Conservation (phyloP, 176 grass and related monocot genomes). For the Rhynchospora pubera region DNA sequence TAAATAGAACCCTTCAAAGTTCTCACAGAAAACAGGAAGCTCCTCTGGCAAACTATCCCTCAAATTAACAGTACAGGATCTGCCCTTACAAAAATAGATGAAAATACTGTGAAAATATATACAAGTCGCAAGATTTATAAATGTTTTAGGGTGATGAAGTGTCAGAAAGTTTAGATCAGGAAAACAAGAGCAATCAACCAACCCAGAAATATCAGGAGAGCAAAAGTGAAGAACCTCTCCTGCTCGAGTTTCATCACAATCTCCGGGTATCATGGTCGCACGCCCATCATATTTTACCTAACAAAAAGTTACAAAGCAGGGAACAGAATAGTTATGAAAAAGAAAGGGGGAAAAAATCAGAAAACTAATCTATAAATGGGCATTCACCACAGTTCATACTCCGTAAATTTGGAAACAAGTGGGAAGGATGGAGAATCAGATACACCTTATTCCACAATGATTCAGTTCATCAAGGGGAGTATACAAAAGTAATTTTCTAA, state of each 20-base stretch:
- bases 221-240: slow-evolving; percentile 41
- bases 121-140: neutral
- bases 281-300: slow-evolving; percentile 78
- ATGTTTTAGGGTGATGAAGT: neutral
- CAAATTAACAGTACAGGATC: slow-evolving; percentile 23
- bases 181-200: slow-evolving; percentile 21
- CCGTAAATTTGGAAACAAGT: neutral
- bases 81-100: slow-evolving; percentile 28
- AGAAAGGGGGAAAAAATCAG: neutral
- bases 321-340: neutral
- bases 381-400: neutral
- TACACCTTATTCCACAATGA: neutral
- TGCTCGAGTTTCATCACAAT: slow-evolving; percentile 47
- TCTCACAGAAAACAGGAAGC: slow-evolving; percentile 53
- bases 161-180: neutral
- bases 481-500: neutral
- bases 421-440: too few relatives aligned
- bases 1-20: slow-evolving; percentile 68
- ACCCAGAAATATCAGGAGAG: slow-evolving; percentile 33
- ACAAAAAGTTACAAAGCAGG: neutral
- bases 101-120: neutral
- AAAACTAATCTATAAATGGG: neutral
- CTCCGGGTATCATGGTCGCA: slow-evolving; percentile 69
- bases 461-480: neutral
- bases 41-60: slow-evolving; percentile 39